phyloP scores from a whole-genome alignment of 495 filamentous ascomycete genomes.

The Tuber brumale region DNA sequence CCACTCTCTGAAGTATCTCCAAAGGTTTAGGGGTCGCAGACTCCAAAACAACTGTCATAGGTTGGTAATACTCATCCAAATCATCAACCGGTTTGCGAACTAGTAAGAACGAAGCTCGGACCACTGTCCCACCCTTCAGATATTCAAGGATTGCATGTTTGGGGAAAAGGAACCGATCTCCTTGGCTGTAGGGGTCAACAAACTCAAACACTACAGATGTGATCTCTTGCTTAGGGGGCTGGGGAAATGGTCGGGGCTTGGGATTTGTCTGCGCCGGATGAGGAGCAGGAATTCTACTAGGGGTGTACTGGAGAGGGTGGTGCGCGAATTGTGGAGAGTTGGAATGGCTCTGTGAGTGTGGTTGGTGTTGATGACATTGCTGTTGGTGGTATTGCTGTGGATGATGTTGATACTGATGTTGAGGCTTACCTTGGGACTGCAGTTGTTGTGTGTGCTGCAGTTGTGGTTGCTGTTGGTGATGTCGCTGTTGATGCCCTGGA shows the following conservation, averaged over 20 bases:
- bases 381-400: constrained; percentile 31
- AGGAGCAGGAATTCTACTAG: constrained; percentile 43
- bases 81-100: constrained; percentile 51
- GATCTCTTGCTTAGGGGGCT: constrained; percentile 54
- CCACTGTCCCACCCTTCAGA: constrained; percentile 46
- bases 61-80: constrained; percentile 76
- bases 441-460: constrained; percentile 14
- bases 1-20: constrained; percentile 36
- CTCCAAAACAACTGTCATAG: constrained; percentile 59
- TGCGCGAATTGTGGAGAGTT: constrained; percentile 10
- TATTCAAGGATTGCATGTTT: constrained; percentile 79
- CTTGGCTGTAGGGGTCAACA: constrained; percentile 60
- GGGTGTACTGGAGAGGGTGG: constrained; percentile 24
- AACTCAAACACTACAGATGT: constrained; percentile 80
- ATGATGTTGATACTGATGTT: constrained; percentile 16
- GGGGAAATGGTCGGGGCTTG: constrained; percentile 35
- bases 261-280: constrained; percentile 44
- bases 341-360: constrained; percentile 18
- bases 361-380: constrained; percentile 25
- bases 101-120: constrained; percentile 61
- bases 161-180: constrained; percentile 85
- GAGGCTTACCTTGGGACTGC: no score
- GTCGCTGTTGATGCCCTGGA: constrained; percentile 20
- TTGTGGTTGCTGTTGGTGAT: constrained; percentile 26
- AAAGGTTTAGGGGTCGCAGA: constrained; percentile 27